Conservation (phyloP, 2,329 filamentous ascomycete species). For the Leptographium lundbergii region DNA sequence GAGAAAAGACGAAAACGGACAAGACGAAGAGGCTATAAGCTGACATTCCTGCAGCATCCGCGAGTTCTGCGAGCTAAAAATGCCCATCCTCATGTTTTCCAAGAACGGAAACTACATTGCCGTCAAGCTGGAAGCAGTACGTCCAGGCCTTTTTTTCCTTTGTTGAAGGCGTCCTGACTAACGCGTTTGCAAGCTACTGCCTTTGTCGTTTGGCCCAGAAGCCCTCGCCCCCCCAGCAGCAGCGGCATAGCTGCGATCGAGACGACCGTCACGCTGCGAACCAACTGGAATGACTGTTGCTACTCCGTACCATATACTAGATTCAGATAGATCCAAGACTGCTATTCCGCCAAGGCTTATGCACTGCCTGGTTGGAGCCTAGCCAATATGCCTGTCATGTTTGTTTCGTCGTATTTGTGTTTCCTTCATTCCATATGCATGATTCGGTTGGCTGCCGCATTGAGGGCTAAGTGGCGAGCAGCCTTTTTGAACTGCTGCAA, state of each 20-base stretch:
- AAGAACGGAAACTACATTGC: slow-evolving; percentile 62
- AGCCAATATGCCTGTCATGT: neutral
- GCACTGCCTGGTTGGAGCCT: neutral
- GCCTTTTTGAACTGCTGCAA: neutral
- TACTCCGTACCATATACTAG: neutral
- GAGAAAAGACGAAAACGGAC: neutral
- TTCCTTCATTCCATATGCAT: neutral
- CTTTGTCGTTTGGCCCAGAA: slow-evolving; percentile 47
- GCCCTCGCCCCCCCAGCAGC: neutral
- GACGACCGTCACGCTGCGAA: neutral
- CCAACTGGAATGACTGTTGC: too few relatives aligned
- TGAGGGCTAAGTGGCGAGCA: neutral
- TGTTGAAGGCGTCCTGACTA: neutral
- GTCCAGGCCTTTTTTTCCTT: slow-evolving; percentile 11
- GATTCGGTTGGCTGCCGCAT: neutral
- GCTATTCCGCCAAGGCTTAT: neutral
- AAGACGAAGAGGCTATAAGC: neutral
- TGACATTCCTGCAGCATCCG: slow-evolving; percentile 44
- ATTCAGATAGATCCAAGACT: too few relatives aligned
- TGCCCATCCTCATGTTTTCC: slow-evolving; percentile 88
- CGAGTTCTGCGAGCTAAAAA: slow-evolving; percentile 57
- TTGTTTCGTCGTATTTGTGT: neutral
- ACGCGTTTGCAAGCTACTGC: slow-evolving; percentile 40
- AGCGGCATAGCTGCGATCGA: neutral
- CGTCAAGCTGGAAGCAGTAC: slow-evolving; percentile 54